Conservation (phyloP, 2,329 filamentous ascomycete species). For the Xylariaceae sp. region DNA sequence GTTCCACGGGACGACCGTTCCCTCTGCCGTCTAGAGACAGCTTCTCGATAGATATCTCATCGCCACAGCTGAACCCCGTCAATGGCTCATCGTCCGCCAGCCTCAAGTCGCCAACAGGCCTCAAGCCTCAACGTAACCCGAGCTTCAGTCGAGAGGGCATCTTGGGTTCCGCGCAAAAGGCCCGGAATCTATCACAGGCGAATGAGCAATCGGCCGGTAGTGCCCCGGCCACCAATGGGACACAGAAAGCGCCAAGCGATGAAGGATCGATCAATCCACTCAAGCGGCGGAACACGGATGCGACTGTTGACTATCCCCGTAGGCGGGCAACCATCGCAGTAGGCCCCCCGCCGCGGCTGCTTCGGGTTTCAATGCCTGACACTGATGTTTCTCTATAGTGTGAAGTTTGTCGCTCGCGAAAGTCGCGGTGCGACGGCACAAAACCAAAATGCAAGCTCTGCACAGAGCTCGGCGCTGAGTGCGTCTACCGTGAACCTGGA, state of each 20-base stretch:
- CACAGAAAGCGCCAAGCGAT: conserved; percentile 46
- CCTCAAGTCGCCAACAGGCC: conserved; percentile 50
- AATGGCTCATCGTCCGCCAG: conserved; percentile 45
- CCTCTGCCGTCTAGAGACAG: conserved; percentile 44
- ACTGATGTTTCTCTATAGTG: conserved; percentile 50
- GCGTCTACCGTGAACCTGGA: conserved; percentile 78
- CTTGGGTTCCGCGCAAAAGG: conserved; percentile 50
- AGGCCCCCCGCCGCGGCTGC: conserved; percentile 34
- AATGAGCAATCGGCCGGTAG: conserved; percentile 41
- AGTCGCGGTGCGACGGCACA: conserved; percentile 73
- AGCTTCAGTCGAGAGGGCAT: conserved; percentile 54
- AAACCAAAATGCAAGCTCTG: conserved; percentile 83
- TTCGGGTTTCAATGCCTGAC: conserved; percentile 5
- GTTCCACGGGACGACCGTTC: conserved; percentile 40
- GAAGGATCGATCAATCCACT: conserved; percentile 49
- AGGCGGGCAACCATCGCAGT: conserved; percentile 63
- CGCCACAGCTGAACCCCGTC: conserved; percentile 41
- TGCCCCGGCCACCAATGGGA: conserved; percentile 36
- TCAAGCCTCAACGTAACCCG: conserved; percentile 46
- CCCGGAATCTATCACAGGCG: conserved; percentile 52
- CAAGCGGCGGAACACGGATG: conserved; percentile 60
- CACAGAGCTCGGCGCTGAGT: conserved; percentile 75
- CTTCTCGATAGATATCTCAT: conserved; percentile 48
- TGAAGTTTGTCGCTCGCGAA: conserved; percentile 75
- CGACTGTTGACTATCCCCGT: conserved; percentile 59